Evolutionary conservation across 768 basidiomycete species (phyloP), one percentile per base, ranked within the genome.

Genomic region (Porphyrellus cyaneotinctus): DNA sequence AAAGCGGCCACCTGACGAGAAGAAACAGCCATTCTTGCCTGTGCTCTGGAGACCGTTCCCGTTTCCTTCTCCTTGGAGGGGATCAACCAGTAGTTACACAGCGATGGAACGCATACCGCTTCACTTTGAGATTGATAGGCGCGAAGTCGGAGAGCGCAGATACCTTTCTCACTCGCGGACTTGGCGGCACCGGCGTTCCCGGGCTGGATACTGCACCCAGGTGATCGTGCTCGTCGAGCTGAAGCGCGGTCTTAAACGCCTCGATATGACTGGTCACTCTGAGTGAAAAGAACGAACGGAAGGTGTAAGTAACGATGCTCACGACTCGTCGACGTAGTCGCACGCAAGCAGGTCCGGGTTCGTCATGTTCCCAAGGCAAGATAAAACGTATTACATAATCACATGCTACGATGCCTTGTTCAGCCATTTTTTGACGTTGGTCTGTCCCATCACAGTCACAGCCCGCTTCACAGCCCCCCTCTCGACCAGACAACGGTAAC

Each of bases 81-180:
- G 35, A 37, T 64, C 20, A 62, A 41, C 38, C 9, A 26, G n/a
- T 14, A 2, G 24, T 37, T 26, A 24, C 11, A 49, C 18, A 39
- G 9, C 11, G 38, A 53, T 22, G 43, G 36, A 22, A 33, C 23
- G 32, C 36, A 32, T 58, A 91, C 91, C 80, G 83, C 67, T 82
- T 85, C 18, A 97, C 85, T 64, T 77, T 86, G 58, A 91, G 71
- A 65, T 97, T 91, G 23, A 97, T 83, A 0, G 95, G 97, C 6
- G 94, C 91, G 60, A 91, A 93, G 66, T 95, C 92, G 2, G 85
- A 88, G 45, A 91, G 72, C 1, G 91, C 90, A 46, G 88, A 84
- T 7, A 95, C 83, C 70, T 91, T 93, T 64, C 82, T 79, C 22
- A 91, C 78, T 17, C 88, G 83, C 7, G 70, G 71, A 33, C 73